Conservation (phyloP, 306 rosid species). For the Casuarina equisetifolia region DNA sequence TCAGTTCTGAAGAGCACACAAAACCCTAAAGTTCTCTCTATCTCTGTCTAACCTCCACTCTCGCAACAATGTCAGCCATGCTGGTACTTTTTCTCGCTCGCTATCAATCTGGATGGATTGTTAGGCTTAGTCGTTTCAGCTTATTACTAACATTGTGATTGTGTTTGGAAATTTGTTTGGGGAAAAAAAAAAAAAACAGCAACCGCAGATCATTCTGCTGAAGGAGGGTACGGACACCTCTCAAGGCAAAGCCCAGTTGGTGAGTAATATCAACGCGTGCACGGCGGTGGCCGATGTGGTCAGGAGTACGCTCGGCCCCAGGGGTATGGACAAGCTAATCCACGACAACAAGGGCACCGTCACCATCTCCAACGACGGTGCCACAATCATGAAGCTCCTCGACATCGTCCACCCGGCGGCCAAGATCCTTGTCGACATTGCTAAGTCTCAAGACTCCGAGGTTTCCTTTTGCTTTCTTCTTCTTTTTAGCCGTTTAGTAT, state of each 20-base stretch:
- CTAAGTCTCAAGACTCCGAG: conserved; percentile 98
- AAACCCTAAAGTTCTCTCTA: conserved; percentile 48
- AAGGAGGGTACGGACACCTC: conserved; percentile 98
- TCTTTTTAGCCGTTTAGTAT: no score
- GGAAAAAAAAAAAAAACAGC: conserved; percentile 47
- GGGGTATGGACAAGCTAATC: conserved; percentile 98
- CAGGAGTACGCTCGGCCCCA: conserved; percentile 84
- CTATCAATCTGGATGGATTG: neutral
- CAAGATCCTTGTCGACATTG: conserved; percentile 92
- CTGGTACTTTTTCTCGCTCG: conserved; percentile 46
- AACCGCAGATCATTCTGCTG: conserved; percentile 95
- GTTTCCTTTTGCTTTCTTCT: conserved; percentile 27
- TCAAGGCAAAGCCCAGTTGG: conserved; percentile 88
- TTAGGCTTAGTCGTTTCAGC: neutral
- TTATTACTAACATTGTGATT: conserved; percentile 16
- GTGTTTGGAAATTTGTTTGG: conserved; percentile 28
- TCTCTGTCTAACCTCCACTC: conserved; percentile 5
- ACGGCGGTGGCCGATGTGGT: conserved; percentile 93
- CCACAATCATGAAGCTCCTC: conserved; percentile 95
- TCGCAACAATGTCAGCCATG: conserved; percentile 83
- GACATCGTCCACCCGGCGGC: conserved; percentile 97
- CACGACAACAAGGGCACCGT: conserved; percentile 87
- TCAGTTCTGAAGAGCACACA: neutral
- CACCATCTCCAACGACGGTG: conserved; percentile 97
- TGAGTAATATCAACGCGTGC: conserved; percentile 97